Percentiles rank a stretch among this genome's conserved stretches.
phyloP scores from a whole-genome alignment of 202 grass and related monocot genomes.

The Zoysia matrella region DNA sequence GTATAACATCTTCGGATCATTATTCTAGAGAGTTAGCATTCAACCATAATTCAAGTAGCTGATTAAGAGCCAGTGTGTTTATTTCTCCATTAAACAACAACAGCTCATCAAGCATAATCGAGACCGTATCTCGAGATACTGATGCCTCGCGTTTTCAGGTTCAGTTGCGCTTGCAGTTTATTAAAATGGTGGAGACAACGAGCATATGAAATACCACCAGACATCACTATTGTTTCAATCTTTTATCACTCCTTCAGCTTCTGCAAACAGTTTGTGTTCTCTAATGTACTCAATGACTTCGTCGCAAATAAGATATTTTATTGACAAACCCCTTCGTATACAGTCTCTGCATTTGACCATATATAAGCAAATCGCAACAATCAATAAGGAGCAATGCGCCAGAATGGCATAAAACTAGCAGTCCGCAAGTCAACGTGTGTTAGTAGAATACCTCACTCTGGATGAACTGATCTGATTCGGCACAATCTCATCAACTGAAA shows the following conservation, averaged over 20 bases:
- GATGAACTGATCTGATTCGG: conserved; percentile 96
- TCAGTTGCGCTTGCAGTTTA: neutral
- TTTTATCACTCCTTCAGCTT: conserved; percentile 25
- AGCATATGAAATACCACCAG: neutral
- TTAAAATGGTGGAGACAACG: neutral
- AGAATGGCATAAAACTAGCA: neutral
- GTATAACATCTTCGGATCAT: too few species aligned
- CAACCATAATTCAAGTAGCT: neutral
- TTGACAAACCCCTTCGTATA: conserved; percentile 59
- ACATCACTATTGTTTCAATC: neutral
- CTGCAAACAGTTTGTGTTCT: conserved; percentile 61
- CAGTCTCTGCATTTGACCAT: conserved; percentile 65
- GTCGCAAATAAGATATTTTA: conserved; percentile 82
- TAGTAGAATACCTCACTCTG: conserved; percentile 73
- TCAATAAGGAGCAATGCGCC: neutral
- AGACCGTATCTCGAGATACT: neutral
- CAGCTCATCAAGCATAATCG: neutral
- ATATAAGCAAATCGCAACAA: neutral
- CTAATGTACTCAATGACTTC: conserved; percentile 83
- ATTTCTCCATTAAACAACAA: neutral
- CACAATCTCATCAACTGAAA: conserved; percentile 81
- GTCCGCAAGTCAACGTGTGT: neutral
- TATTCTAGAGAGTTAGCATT: neutral
- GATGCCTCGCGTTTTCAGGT: neutral
- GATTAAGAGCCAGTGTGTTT: neutral